Evolutionary conservation across 2,329 filamentous ascomycete genomes (phyloP).

Genomic region (Aspergillus luchuensis): DNA sequence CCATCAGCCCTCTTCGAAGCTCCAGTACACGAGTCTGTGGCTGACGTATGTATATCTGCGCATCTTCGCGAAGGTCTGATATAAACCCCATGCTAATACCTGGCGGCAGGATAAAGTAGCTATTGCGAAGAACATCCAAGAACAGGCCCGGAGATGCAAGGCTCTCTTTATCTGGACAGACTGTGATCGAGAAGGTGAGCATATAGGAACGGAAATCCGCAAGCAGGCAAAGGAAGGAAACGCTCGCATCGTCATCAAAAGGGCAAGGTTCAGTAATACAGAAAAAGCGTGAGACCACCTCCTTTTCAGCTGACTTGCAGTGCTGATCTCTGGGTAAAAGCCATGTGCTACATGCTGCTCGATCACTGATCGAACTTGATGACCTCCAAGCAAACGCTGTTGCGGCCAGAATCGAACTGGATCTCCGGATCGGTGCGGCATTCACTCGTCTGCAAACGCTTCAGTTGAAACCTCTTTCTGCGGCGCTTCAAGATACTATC

Average conservation of each 20-base stretch:
- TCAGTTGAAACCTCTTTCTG: slow-evolving; percentile 72
- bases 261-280: slow-evolving; percentile 93
- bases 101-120: slow-evolving; percentile 70
- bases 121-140: slow-evolving; percentile 82
- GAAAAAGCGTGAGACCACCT: slow-evolving; percentile 71
- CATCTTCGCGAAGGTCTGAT: neutral
- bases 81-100: slow-evolving; percentile 16
- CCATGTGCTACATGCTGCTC: slow-evolving; percentile 83
- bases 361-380: slow-evolving; percentile 74
- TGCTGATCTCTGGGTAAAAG: slow-evolving; percentile 53
- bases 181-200: slow-evolving; percentile 95
- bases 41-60: slow-evolving; percentile 55
- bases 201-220: slow-evolving; percentile 90
- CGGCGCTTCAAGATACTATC: slow-evolving; percentile 63
- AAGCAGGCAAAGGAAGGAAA: slow-evolving; percentile 77
- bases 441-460: slow-evolving; percentile 88
- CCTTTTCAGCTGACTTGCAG: neutral
- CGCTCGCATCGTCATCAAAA: slow-evolving; percentile 71
- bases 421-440: slow-evolving; percentile 86
- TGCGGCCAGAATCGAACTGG: slow-evolving; percentile 83
- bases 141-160: slow-evolving; percentile 70
- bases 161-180: slow-evolving; percentile 97
- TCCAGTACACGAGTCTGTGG: slow-evolving; percentile 68
- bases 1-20: slow-evolving; percentile 81
- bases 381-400: slow-evolving; percentile 87